These are phyloP conservation scores for Pythium sp. DNA, from an alignment of 352 stramenopile genomes.

Conservation along the genomic window DNA sequence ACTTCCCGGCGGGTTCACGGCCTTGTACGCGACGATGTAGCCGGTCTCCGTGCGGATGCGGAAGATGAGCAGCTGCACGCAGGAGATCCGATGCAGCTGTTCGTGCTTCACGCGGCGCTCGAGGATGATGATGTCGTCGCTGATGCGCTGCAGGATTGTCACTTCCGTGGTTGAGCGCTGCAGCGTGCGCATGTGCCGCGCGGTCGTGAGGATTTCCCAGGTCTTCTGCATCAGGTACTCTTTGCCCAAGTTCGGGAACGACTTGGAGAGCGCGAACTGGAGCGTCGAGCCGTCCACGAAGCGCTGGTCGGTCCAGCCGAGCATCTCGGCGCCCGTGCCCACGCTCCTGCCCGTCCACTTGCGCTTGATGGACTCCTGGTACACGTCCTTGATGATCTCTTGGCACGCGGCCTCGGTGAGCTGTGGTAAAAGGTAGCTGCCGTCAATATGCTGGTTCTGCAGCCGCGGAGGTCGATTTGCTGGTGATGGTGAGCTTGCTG, in stretches of 20 bases:
- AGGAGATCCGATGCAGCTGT: constrained; percentile 6
- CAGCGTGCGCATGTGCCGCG: constrained; percentile 11
- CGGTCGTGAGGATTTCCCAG: constrained; percentile 19
- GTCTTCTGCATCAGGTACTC: constrained; percentile 17
- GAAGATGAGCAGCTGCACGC: constrained; percentile 13
- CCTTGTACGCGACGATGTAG: constrained; percentile 17
- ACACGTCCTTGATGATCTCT: constrained; percentile 17
- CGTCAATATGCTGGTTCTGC: not conserved
- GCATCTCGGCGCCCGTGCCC: constrained; percentile 13
- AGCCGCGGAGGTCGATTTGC: not conserved
- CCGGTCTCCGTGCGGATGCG: constrained; percentile 14
- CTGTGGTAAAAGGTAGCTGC: not conserved
- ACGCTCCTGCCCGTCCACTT: constrained; percentile 9
- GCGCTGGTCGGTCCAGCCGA: constrained; percentile 19
- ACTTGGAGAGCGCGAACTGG: constrained; percentile 17
- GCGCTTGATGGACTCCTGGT: constrained; percentile 10
- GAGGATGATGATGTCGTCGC: constrained; percentile 18
- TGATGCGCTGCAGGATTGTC: constrained; percentile 16
- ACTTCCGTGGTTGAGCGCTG: constrained; percentile 12
- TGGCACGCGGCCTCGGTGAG: constrained; percentile 14
- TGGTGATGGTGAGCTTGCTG: not conserved
- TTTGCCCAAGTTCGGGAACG: constrained; percentile 2
- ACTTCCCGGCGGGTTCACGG: constrained; percentile 13
- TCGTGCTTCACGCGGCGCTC: constrained; percentile 10
- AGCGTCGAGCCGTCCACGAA: constrained; percentile 17